A percentile compares a stretch with the other conserved stretches of the same genome.
Conservation (phyloP, 2,329 filamentous ascomycete genomes). For the Pestalotiopsis sp. region DNA sequence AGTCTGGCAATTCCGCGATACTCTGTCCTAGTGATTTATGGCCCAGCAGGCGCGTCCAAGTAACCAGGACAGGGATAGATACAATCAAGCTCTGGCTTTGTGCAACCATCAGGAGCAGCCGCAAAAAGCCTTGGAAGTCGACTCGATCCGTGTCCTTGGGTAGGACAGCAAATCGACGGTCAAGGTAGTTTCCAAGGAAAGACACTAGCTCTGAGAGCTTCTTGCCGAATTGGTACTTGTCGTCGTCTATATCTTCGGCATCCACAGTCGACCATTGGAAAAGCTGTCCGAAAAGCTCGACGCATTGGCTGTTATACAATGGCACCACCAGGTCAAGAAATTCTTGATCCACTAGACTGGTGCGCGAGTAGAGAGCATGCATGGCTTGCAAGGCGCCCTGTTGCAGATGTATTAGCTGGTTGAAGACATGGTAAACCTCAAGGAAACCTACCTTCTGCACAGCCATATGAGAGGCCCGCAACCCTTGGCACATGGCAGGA, state of each 20-base stretch:
- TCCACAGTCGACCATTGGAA: constrained; percentile 81
- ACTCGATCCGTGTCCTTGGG: constrained; percentile 52
- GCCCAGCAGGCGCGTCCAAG: constrained; percentile 81
- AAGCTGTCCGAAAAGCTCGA: constrained; percentile 70
- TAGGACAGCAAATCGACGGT: constrained; percentile 70
- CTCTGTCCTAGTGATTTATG: constrained; percentile 66
- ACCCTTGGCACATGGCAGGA: constrained; percentile 66
- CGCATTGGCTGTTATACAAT: constrained; percentile 72
- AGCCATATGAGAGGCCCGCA: constrained; percentile 68
- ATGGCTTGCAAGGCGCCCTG: constrained; percentile 79
- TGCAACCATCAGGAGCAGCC: constrained; percentile 76
- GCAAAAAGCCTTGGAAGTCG: constrained; percentile 74
- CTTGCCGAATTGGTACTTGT: constrained; percentile 89
- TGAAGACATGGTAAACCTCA: not conserved
- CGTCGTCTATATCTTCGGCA: constrained; percentile 81
- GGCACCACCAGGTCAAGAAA: constrained; percentile 76
- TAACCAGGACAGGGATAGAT: constrained; percentile 88
- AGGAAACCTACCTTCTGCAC: constrained; percentile 66
- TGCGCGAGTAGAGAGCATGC: constrained; percentile 77
- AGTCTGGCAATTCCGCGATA: constrained; percentile 57
- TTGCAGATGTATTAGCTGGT: not conserved
- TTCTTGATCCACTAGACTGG: constrained; percentile 73
- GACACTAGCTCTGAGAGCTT: constrained; percentile 93
- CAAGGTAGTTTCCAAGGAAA: constrained; percentile 79
- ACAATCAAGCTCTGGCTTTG: constrained; percentile 87